These are phyloP conservation scores for Aphanomyces invadans DNA, from an alignment of 352 stramenopile genomes.

Conservation along the genomic window DNA sequence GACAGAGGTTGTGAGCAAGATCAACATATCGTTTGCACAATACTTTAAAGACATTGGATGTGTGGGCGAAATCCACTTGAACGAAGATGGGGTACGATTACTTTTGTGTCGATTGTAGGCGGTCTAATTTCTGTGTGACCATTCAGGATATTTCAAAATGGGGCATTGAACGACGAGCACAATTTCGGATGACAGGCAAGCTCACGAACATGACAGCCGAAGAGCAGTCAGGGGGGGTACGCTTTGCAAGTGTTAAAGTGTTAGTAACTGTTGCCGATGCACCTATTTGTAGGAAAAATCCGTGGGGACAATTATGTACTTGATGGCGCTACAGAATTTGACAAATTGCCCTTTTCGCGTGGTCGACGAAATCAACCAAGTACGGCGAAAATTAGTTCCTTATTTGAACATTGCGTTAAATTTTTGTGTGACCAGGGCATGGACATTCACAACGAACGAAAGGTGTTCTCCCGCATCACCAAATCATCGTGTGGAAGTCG, in stretches of 20 bases:
- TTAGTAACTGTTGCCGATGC: neutral
- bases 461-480: constrained; percentile 83
- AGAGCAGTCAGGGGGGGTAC: constrained; percentile 78
- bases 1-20: constrained; percentile 62
- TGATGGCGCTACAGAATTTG: constrained; percentile 83
- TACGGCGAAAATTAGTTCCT: neutral
- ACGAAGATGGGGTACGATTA: constrained; percentile 35
- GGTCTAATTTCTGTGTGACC: too few species aligned
- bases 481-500: constrained; percentile 82
- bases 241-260: too few species aligned
- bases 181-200: constrained; percentile 81
- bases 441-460: constrained; percentile 86
- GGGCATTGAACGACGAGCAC: constrained; percentile 75
- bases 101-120: too few species aligned
- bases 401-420: neutral
- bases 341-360: constrained; percentile 83
- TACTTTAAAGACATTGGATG: constrained; percentile 84
- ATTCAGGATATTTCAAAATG: constrained; percentile 77
- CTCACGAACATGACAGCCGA: constrained; percentile 79
- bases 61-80: constrained; percentile 72
- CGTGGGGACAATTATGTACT: constrained; percentile 87
- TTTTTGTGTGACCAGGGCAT: constrained; percentile 39
- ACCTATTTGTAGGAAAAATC: constrained; percentile 66
- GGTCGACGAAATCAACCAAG: constrained; percentile 85
- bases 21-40: constrained; percentile 73